phyloP scores from a whole-genome alignment of 1,284 basidiomycete genomes.

The Tremellales sp. region DNA sequence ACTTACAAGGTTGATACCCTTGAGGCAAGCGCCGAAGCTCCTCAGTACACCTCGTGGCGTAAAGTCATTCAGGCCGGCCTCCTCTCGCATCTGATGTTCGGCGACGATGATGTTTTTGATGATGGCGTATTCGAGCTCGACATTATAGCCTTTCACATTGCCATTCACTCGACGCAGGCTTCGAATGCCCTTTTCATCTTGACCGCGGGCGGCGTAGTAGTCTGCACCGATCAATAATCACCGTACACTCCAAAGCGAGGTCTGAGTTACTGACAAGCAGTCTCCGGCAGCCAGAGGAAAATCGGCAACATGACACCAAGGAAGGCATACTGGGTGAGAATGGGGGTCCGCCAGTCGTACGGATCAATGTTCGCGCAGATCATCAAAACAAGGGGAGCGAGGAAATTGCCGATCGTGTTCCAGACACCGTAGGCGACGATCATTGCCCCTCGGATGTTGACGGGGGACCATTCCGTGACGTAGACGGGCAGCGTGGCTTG shows the following conservation, averaged over 20 bases:
- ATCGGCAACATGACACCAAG: conserved; percentile 22
- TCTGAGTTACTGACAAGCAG: no score
- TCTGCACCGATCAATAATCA: not conserved
- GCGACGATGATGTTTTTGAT: conserved; percentile 17
- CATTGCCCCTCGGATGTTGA: conserved; percentile 18
- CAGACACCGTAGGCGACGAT: conserved; percentile 10
- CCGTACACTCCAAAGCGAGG: not conserved
- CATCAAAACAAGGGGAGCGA: conserved; percentile 13
- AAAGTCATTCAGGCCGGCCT: conserved; percentile 10
- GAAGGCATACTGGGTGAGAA: conserved; percentile 15
- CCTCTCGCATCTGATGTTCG: conserved; percentile 6
- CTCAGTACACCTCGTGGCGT: no score
- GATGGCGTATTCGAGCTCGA: conserved; percentile 18
- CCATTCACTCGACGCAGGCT: conserved; percentile 16
- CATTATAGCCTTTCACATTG: conserved; percentile 14
- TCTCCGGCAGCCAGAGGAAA: conserved; percentile 26
- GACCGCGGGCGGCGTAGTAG: conserved; percentile 16
- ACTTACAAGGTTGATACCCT: conserved; percentile 8
- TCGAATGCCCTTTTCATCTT: conserved; percentile 14
- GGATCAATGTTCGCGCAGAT: conserved; percentile 2
- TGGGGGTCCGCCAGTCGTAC: conserved; percentile 2
- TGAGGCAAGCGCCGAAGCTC: conserved; percentile 14
- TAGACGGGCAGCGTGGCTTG: conserved; percentile 20
- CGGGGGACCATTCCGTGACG: conserved; percentile 13
- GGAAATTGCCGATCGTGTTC: conserved; percentile 15